A percentile compares a stretch with the other conserved stretches of the same genome.
Evolutionary conservation across 345 rosid genomes (phyloP).

Genomic region (Eucalyptus erythrocorys): DNA sequence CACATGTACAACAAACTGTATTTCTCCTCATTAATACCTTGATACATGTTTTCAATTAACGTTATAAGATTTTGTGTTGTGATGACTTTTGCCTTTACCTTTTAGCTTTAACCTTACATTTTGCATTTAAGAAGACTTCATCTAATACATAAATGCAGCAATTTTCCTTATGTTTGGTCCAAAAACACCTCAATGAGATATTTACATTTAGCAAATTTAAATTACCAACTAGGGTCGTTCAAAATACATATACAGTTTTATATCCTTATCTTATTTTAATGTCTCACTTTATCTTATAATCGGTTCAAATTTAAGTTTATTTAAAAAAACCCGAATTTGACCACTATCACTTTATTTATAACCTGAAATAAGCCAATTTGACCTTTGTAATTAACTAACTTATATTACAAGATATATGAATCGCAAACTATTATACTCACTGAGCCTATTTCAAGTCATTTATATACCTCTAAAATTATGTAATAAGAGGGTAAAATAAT

Average conservation of each 20-base stretch:
- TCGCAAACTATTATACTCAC: not conserved
- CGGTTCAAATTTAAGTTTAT: not conserved
- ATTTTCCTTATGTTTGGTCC: not conserved
- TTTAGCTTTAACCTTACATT: not conserved
- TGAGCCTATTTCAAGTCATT: not conserved
- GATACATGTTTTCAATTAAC: not conserved
- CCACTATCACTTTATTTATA: not conserved
- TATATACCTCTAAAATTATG: not conserved
- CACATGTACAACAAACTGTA: not conserved
- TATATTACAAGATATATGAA: not conserved
- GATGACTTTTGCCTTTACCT: not conserved
- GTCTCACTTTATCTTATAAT: not conserved
- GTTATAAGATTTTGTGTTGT: not conserved
- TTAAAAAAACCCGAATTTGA: not conserved
- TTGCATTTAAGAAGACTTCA: not conserved
- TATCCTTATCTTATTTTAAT: not conserved
- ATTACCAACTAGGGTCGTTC: not conserved
- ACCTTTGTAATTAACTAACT: not conserved
- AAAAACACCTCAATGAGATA: not conserved
- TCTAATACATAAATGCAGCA: not conserved
- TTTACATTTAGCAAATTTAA: not conserved
- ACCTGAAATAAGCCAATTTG: not conserved
- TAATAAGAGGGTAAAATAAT: not conserved
- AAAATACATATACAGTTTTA: not conserved
- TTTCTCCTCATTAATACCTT: not conserved